Base-by-base conservation (phyloP, 108 stramenopile genomes). In the Skeletonema menzelii region DNA sequence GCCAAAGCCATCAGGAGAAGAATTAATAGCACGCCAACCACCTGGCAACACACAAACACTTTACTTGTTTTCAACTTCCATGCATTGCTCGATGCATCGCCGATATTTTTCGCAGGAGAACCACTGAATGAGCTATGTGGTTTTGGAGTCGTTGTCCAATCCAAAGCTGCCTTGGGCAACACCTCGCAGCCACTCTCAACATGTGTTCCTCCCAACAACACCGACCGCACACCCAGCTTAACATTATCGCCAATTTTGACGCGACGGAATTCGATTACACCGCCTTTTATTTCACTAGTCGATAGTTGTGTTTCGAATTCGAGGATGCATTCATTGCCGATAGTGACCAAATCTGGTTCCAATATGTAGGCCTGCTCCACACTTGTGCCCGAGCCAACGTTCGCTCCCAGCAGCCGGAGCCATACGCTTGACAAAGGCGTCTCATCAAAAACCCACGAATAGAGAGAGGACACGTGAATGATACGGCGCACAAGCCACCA, bases 361-460 rank as follows among this genome's bases (percentile, higher is more conserved):
- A 37, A 10, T 10, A 37, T 11, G 0, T 7, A 37, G 11, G 35
- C 10, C 35, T 37, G 35, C 35, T 37, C 67, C 4, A 67, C 12
- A 31, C 30, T 31, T 28, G 31, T 31, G 7, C 19, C 19, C 5
- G 56, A 28, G 12, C 67, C 67, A 17, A 67, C 49, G 30, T 56
- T 56, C 34, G 67, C 67, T 14, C 67, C 67, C 14, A 58, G 17
- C 27, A 67, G 56, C 13, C 55, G 14, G 20, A 58, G 11, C 56
- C 53, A 67, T 26, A 31, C 27, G 14, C 67, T 56, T 27, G 67
- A 67, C 53, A 67, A 32, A 28, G 27, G 53, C n/a, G 67, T 67
- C n/a, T 67, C 67, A 19, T 67, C 67, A 30, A 67, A 59, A 13
- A 58, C 57, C 67, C 67, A 67, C 14, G 67, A 30, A 22, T 67